Evolutionary conservation across 1,284 basidiomycete species (phyloP), one percentile per base, ranked within the genome.

Genomic region (Puccinia hordei): DNA sequence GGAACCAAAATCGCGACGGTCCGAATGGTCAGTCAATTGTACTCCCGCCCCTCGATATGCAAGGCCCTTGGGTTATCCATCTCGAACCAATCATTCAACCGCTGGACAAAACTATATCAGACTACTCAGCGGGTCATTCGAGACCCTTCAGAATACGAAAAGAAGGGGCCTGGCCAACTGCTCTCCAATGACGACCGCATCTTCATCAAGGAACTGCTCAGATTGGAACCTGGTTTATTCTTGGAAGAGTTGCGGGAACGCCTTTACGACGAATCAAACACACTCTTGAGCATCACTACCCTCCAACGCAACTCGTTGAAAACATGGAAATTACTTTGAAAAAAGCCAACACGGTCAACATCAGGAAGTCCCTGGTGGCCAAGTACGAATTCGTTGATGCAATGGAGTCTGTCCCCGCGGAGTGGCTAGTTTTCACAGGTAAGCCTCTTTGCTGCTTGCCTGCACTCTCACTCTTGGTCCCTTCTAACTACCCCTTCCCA

Each of bases 341-440:
- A 19, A 63, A 63, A 63, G 61, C 61, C 61, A 63, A 63, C 24
- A 35, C 35, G 8, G 17, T 63, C 35, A 63, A 63, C 30, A 63
- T 63, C 24, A 17, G 19, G 27, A 33, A 63, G 17, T 41, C 30
- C 13, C 30, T 41, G 2, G 15, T 17, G 13, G 9, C 17, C 2
- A 63, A 63, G 35, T 63, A 6, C 27, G 30, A 15, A 30, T 63
- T 8, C 6, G 35, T 63, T 15, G 27, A 35, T 10, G 10, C 5
- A 8, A 63, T 63, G 61, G 30, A 15, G 6, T 6, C 10, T 6
- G 13, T 63, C 19, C 61, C 61, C 1, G 61, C 61, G 2, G 35
- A 41, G 30, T 63, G 2, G 6, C 6, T 63, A 3, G 30, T 63
- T 13, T 63, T 63, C 15, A 63, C 61, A 3, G 61, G 61, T 41